A percentile compares a stretch with the other conserved stretches of the same genome.
phyloP scores from a whole-genome alignment of 352 stramenopile genomes.

The Phytophthora kernoviae region DNA sequence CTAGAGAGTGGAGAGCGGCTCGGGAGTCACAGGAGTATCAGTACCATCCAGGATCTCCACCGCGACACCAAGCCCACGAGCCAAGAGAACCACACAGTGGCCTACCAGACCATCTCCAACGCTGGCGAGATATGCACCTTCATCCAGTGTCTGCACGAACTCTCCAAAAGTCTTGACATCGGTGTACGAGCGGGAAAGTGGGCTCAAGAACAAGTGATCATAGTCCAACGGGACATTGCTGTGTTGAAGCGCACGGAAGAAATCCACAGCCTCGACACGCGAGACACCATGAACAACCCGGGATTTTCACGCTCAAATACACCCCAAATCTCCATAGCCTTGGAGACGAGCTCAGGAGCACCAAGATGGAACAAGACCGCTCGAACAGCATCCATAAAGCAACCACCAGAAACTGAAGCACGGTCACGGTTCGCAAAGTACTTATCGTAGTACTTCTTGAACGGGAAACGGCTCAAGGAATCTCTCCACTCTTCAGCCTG shows the following conservation, averaged over 20 bases:
- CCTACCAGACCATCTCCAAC: not conserved
- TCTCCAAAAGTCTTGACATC: not conserved
- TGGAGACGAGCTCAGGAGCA: not conserved
- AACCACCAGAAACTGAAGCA: not conserved
- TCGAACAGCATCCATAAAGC: conserved; percentile 11
- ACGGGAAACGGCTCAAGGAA: not conserved
- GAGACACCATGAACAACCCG: not conserved
- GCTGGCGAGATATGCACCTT: conserved; percentile 6
- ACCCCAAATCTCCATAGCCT: conserved; percentile 10
- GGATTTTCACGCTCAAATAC: not conserved
- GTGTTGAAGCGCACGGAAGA: conserved; percentile 9
- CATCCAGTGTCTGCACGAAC: not conserved
- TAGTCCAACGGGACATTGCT: conserved; percentile 1
- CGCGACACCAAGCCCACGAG: not conserved
- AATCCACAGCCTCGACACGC: not conserved
- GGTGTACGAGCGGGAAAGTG: not conserved
- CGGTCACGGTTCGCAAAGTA: not conserved
- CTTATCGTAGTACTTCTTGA: not conserved
- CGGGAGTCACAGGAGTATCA: not conserved
- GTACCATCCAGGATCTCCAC: not conserved
- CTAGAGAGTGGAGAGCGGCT: not conserved
- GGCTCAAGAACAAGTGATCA: not conserved
- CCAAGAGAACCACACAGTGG: conserved; percentile 6
- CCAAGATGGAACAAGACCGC: not conserved
- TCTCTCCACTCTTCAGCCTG: not conserved